Evolutionary conservation across 75 land plant genomes (phyloP), one percentile per base, ranked within the genome.

Genomic region (Sequoia sempervirens): DNA sequence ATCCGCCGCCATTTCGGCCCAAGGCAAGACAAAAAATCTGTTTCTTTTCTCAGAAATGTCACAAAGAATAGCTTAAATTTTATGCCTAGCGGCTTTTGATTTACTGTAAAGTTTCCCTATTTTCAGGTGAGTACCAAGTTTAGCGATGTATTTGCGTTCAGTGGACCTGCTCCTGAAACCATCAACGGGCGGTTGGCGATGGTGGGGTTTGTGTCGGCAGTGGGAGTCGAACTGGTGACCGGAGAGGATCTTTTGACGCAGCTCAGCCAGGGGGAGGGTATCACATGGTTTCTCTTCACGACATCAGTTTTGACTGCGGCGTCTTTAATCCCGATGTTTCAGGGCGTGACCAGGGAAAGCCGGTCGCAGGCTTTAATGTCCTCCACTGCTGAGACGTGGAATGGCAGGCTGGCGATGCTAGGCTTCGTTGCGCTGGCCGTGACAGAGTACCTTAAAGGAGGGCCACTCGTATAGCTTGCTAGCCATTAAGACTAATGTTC

Each of bases 171-270:
- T 12, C 97, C 97, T 13, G 97, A 95, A 90, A 88, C 93, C 69
- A 92, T 95, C 85, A 95, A 95, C 80, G 97, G 97, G 11, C 82
- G 97, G 79, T 88, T 95, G 75, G 97, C 97, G 6, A 95, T 95
- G 97, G 54, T 95, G 20, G 96, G 96, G 7, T 94, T 95, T 50
- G 91, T 86, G 37, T 84, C 94, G 26, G 97, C 93, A 0, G 6
- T 94, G 53, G 96, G 70, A 26, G 92, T 89, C 58, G 97, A 95
- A 83, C 61, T 89, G 78, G 85, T 87, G 15, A 92, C 85, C 13
- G 97, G 97, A 14, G 85, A 89, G 10, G 92, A 87, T 12, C 82
- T 94, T 81, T 45, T 88, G 14, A 79, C 82, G 1, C 95, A 93
- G 85, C 61, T 92, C 36, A 54, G 74, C 43, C 36, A 90, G 83